Evolutionary conservation across 2,329 filamentous ascomycete species (phyloP), one percentile per base, ranked within the genome.

Genomic region (Pseudogymnoascus sp.): DNA sequence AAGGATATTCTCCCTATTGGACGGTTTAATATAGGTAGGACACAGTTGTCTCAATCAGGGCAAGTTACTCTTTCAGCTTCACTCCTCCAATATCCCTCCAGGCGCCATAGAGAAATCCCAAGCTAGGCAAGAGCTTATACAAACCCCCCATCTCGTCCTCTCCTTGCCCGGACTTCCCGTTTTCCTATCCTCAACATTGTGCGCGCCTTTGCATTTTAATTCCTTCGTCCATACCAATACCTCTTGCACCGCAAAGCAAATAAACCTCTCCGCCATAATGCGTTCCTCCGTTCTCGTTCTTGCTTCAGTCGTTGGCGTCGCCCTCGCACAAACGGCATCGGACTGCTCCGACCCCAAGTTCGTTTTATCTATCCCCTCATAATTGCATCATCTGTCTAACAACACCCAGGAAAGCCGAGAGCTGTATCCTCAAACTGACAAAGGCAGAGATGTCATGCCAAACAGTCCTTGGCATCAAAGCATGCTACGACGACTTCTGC

Each of bases 91-190:
- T 54, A 32, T 54, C 41, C 22, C 12, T 28, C 16, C 28, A 43
- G 39, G 20, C 20, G 11, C 39, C 39, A 25, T 12, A 18, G 11
- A 18, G 47, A 34, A 54, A 54, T 54, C 47, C 28, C 18, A 6
- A 20, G 16, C 47, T 54, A 32, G 47, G 47, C 47, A 54, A 20
- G 47, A 54, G 47, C 47, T 54, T 32, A 54, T 54, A 54, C 47
- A 54, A 54, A 7, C 28, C 4, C 47, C 6, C 6, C 28, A 20
- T 54, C 47, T 54, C 28, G 28, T 32, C 9, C 43, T 54, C 43
- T 54, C 43, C 25, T 54, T 54, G n/a, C 9, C 25, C 47, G 18
- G 7, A 12, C 28, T 32, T 54, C n/a, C 16, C n/a, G 47, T 12
- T 18, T 34, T 7, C 47, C 14, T 6, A 12, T 32, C n/a, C 16